phyloP scores from a whole-genome alignment of 495 filamentous ascomycete genomes.

The Baudoinia panamericana region DNA sequence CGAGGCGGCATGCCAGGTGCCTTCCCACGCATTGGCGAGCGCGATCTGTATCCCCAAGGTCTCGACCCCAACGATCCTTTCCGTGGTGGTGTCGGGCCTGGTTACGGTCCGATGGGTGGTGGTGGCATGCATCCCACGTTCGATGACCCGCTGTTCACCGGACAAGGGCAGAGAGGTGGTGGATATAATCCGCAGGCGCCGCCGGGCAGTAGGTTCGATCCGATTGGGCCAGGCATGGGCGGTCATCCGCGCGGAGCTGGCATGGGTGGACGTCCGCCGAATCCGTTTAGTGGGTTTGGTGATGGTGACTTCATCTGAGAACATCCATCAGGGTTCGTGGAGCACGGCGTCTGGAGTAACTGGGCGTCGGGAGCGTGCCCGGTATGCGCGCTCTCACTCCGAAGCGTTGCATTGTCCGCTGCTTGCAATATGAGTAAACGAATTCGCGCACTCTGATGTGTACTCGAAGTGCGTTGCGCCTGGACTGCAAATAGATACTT shows the following conservation, averaged over 20 bases:
- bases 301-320: constrained; percentile 59
- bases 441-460: too few species aligned
- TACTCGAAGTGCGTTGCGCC: too few species aligned
- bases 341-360: too few species aligned
- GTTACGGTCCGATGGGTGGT: constrained; percentile 37
- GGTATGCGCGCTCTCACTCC: too few species aligned
- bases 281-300: constrained; percentile 53
- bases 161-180: constrained; percentile 37
- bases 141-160: constrained; percentile 73
- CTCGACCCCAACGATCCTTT: constrained; percentile 77
- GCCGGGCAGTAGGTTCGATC: constrained; percentile 63
- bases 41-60: constrained; percentile 79
- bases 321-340: too few species aligned
- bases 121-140: constrained; percentile 94
- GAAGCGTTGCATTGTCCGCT: too few species aligned
- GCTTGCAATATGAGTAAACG: too few species aligned
- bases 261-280: constrained; percentile 31
- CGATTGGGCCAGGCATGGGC: constrained; percentile 55
- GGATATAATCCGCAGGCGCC: constrained; percentile 43
- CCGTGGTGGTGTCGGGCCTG: constrained; percentile 43
- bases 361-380: too few species aligned
- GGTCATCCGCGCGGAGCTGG: constrained; percentile 19
- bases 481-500: too few species aligned
- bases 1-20: constrained; percentile 33
- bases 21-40: constrained; percentile 51